Conservation (phyloP, 805 yeast genomes). For the Lachancea mirantina region DNA sequence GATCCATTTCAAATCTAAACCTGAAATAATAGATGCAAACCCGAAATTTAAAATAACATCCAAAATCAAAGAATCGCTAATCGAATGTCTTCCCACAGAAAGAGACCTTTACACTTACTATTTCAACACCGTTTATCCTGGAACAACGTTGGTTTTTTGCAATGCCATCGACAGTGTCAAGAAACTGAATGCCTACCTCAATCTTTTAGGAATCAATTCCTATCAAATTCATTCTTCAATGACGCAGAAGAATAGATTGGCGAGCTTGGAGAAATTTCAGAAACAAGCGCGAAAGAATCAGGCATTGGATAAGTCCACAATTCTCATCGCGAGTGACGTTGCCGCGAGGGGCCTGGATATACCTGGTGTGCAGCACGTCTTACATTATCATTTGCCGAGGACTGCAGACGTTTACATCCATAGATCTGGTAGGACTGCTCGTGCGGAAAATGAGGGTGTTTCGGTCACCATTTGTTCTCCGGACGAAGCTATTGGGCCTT, state of each 20-base stretch:
- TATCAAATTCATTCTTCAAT: constrained; percentile 86
- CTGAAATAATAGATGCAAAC: constrained; percentile 73
- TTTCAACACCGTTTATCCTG: constrained; percentile 78
- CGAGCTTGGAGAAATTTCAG: constrained; percentile 75
- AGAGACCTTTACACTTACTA: constrained; percentile 88
- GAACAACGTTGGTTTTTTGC: constrained; percentile 83
- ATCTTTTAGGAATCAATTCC: constrained; percentile 56
- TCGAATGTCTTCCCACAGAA: constrained; percentile 86
- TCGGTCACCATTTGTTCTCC: constrained; percentile 90
- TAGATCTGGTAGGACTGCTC: constrained; percentile 97
- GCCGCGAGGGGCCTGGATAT: constrained; percentile 98
- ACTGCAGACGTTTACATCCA: constrained; percentile 92
- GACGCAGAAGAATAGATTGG: constrained; percentile 88
- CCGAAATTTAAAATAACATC: constrained; percentile 76
- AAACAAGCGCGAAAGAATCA: constrained; percentile 37
- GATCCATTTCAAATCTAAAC: constrained; percentile 63
- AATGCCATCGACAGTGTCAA: constrained; percentile 94
- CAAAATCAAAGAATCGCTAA: constrained; percentile 72
- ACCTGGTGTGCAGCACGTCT: constrained; percentile 83
- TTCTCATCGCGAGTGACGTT: constrained; percentile 89
- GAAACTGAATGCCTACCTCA: constrained; percentile 69
- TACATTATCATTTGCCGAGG: constrained; percentile 92
- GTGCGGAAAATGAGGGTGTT: constrained; percentile 93
- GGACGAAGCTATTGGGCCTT: constrained; percentile 85
- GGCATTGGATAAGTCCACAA: constrained; percentile 45